Evolutionary conservation across 306 rosid genomes (phyloP), one percentile per base, ranked within the genome.

Genomic region (Vachellia collinsii): DNA sequence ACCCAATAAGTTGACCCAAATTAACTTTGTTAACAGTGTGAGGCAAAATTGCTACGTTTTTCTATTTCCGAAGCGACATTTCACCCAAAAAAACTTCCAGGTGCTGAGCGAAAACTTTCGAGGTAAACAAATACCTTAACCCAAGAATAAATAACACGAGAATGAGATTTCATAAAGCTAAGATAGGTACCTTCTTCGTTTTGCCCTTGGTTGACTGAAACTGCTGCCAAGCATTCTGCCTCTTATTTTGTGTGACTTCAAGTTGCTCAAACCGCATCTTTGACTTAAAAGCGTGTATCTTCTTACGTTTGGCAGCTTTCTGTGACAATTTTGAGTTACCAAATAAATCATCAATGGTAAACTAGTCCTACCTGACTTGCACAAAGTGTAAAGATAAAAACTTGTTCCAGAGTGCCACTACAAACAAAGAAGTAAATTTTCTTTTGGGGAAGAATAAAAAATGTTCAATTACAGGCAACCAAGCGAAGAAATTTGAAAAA

Each of bases 181-280:
- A 22, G 42, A 70, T 58, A 80, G 69, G 38, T 83, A 94, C 99
- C 99, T 95, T 95, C 81, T 95, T 95, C 29, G 99, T 51, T 88
- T 95, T 95, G 80, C 99, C 99, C 88, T 93, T 95, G 72, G 93
- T 83, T 48, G 98, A 75, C 82, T 95, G 99, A 83, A 95, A 95
- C 84, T 95, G 98, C 91, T 95, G 99, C 99, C 99, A 95, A 71
- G 99, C 97, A 89, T 95, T 95, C 85, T 95, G 99, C 72, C 99
- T 89, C 85, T 95, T 95, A 84, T 95, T 95, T 79, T 95, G 99
- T 14, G 98, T 85, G 75, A 95, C 96, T 90, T 95, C 99, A 78
- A 93, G 97, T 78, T 95, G 98, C 83, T 95, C 99, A 75, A 93
- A n/a, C 85, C 99, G 85, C 90, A 95, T 85, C 93, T 95, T 95